Base-by-base conservation (phyloP, 805 yeast genomes). In the Ogataea zsoltii region DNA sequence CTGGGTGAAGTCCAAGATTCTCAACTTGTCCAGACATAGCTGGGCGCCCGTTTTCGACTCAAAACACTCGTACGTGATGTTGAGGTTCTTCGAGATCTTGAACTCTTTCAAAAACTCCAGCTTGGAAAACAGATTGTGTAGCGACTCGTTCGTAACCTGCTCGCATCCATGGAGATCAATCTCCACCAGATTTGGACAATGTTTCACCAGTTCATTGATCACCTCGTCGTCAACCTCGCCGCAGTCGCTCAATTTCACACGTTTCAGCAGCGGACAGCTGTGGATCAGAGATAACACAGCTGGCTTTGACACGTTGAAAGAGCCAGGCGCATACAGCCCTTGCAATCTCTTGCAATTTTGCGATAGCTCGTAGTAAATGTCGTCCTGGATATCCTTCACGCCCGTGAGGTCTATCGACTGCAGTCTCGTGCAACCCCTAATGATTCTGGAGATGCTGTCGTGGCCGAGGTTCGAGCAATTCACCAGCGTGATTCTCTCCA, bases 321-420 rank as follows among this genome's bases (percentile, higher is more conserved):
- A 90, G 5, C 87, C 88, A 1, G 96, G 91, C 0, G 94, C 94
- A 62, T 90, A 91, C 37, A 91, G 70, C 1, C 97, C 97, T 67
- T 92, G 97, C 36, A 92, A 71, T 38, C 92, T 70, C 30, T 79
- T 76, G 64, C 97, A 91, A 57, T 79, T 75, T 7, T 61, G 60
- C 2, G 96, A 89, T 52, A 92, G 71, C 6, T 86, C 80, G 23
- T 66, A 54, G 47, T 89, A 79, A 4, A 90, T 80, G 35, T 75
- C 80, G 68, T 91, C 97, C n/a, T 75, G 69, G 23, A 85, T 70
- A 50, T 76, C 80, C 34, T 73, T 74, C 4, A 88, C 85, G 7
- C 94, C 94, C 0, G 96, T 84, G 55, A 92, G 74, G 67, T 92
- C 98, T 40, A 92, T 83, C 34, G 95, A 85, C 64, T 88, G 96